phyloP scores from a whole-genome alignment of 2,329 filamentous ascomycete species.

The Aspergillus thermomutatus region DNA sequence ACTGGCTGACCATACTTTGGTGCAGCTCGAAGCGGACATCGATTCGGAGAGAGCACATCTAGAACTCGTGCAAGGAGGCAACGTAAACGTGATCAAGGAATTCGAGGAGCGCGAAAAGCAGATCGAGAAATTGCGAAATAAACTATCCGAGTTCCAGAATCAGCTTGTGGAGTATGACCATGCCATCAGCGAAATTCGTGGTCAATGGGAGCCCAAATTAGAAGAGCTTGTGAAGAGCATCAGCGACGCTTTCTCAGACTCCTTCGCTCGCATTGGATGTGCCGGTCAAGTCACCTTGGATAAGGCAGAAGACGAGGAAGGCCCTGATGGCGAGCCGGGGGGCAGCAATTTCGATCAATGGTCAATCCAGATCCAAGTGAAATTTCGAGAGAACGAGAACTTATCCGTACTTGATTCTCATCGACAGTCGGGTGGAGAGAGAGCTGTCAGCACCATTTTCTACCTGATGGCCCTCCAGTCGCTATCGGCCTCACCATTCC shows the following conservation, averaged over 20 bases:
- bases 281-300: constrained; percentile 84
- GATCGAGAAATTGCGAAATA: constrained; percentile 63
- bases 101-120: constrained; percentile 69
- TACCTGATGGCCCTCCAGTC: constrained; percentile 97
- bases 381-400: constrained; percentile 82
- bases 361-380: constrained; percentile 91
- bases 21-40: constrained; percentile 70
- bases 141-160: constrained; percentile 54
- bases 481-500: constrained; percentile 90
- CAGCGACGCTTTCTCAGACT: constrained; percentile 86
- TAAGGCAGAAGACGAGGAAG: constrained; percentile 56
- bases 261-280: constrained; percentile 91
- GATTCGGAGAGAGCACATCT: constrained; percentile 70
- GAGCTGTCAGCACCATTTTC: constrained; percentile 95
- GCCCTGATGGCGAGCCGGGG: constrained; percentile 27
- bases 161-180: constrained; percentile 55
- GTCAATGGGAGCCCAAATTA: constrained; percentile 77
- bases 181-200: constrained; percentile 64
- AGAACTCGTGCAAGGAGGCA: constrained; percentile 74
- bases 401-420: constrained; percentile 85
- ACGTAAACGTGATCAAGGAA: constrained; percentile 70
- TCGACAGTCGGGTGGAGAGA: constrained; percentile 92
- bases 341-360: constrained; percentile 85
- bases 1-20: constrained; percentile 52
- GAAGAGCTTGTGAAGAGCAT: constrained; percentile 76